Percentiles rank a stretch among this genome's conserved stretches.
phyloP scores from a whole-genome alignment of 768 basidiomycete species.

The Calocybe cyanea region DNA sequence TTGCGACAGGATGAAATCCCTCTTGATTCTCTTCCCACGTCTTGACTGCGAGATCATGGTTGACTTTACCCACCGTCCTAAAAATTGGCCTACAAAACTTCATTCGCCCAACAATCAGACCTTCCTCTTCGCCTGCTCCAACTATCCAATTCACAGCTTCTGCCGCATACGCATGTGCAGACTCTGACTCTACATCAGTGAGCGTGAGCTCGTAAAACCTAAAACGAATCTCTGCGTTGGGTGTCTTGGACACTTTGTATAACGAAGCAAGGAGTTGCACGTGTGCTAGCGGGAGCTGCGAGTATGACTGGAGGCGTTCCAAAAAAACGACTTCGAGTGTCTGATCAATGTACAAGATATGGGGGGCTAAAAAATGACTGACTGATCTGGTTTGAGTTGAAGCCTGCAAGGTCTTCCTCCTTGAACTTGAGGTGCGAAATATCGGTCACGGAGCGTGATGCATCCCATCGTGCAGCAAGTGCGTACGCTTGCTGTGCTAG shows the following conservation, averaged over 20 bases:
- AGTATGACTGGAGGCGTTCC: conserved; percentile 66
- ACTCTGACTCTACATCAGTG: conserved; percentile 39
- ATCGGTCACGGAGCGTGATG: conserved; percentile 45
- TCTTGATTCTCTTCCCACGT: conserved; percentile 45
- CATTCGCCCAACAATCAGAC: conserved; percentile 74
- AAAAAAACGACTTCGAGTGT: conserved; percentile 69
- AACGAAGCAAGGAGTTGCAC: conserved; percentile 57
- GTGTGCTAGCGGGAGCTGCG: conserved; percentile 56
- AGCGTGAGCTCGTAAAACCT: conserved; percentile 77
- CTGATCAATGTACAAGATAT: background rate
- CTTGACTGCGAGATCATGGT: conserved; percentile 47
- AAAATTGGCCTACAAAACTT: conserved; percentile 79
- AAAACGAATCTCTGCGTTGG: conserved; percentile 74
- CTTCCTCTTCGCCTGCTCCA: conserved; percentile 51
- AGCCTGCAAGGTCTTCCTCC: conserved; percentile 52
- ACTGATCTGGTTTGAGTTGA: conserved; percentile 80
- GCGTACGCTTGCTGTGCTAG: conserved; percentile 67
- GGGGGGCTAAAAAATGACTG: conserved; percentile 14
- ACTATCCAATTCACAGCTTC: conserved; percentile 67
- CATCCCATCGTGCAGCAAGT: conserved; percentile 74
- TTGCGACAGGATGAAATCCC: conserved; percentile 75
- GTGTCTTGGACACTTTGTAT: conserved; percentile 42
- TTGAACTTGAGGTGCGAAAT: conserved; percentile 51
- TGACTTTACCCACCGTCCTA: conserved; percentile 47
- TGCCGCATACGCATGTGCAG: conserved; percentile 46